Evolutionary conservation across 2,329 filamentous ascomycete genomes (phyloP).

Genomic region (Ascomycota sp.): DNA sequence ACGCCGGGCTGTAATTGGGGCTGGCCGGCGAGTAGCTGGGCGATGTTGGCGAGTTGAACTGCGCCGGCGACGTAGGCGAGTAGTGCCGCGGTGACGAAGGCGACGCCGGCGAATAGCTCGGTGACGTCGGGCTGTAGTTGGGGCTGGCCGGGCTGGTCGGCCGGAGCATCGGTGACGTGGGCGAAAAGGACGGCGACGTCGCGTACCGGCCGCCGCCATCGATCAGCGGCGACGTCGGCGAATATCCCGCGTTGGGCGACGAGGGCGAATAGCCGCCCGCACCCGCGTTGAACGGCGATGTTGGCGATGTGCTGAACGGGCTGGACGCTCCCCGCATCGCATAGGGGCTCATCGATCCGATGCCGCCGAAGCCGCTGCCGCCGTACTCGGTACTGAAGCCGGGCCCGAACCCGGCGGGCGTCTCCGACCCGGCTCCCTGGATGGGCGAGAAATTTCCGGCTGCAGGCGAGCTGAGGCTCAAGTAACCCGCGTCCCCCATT

Average conservation of each 20-base stretch:
- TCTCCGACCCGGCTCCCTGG: conserved; percentile 52
- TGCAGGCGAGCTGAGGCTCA: conserved; percentile 41
- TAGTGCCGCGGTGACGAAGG: conserved; percentile 36
- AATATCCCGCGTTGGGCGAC: conserved; percentile 53
- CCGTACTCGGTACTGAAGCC: conserved; percentile 42
- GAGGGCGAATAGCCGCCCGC: conserved; percentile 52
- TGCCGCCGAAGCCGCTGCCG: conserved; percentile 27
- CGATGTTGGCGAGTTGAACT: conserved; percentile 57
- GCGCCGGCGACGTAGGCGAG: conserved; percentile 50
- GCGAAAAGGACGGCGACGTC: conserved; percentile 42
- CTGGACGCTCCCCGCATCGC: conserved; percentile 42
- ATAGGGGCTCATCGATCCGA: conserved; percentile 42
- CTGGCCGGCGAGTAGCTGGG: conserved; percentile 53
- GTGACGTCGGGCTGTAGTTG: conserved; percentile 45
- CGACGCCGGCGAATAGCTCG: conserved; percentile 42
- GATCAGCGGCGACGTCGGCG: conserved; percentile 54
- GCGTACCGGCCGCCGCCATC: conserved; percentile 31
- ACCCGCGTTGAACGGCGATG: conserved; percentile 39
- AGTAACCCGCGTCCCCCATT: conserved; percentile 49
- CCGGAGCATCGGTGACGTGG: conserved; percentile 37
- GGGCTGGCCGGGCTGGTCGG: conserved; percentile 34
- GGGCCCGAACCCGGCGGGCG: conserved; percentile 43
- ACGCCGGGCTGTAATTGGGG: conserved; percentile 53
- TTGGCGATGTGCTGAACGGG: conserved; percentile 53
- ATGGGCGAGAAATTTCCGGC: conserved; percentile 58